These are phyloP conservation scores for Dissophora ornata DNA, from an alignment of 192 early-diverging fungal species.

Conservation along the genomic window DNA sequence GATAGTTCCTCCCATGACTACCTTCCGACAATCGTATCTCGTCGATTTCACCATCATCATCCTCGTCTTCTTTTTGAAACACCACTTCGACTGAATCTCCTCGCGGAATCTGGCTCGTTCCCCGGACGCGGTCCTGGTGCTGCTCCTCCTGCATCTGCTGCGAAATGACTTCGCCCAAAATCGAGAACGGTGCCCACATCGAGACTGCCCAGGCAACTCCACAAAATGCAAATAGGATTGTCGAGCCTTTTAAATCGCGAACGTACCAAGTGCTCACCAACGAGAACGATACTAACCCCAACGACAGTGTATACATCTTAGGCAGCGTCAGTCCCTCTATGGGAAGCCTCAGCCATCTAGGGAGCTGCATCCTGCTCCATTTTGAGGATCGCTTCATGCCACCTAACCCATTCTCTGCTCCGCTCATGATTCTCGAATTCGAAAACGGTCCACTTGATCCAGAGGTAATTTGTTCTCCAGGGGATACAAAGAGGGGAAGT, in stretches of 20 bases:
- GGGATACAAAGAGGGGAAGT: constrained; percentile 56
- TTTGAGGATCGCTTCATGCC: constrained; percentile 2
- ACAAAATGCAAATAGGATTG: constrained; percentile 73
- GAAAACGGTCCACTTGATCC: constrained; percentile 25
- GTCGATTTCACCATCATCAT: constrained; percentile 29
- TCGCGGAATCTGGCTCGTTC: neutral
- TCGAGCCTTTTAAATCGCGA: constrained; percentile 65
- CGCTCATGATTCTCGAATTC: neutral
- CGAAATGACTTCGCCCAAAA: constrained; percentile 83
- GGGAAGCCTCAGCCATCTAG: constrained; percentile 28
- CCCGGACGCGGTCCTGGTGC: constrained; percentile 8
- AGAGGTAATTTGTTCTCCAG: constrained; percentile 7
- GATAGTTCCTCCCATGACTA: constrained; percentile 14
- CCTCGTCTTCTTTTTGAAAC: constrained; percentile 20
- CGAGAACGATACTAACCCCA: constrained; percentile 73
- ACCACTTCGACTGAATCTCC: constrained; percentile 14
- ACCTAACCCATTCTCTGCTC: neutral
- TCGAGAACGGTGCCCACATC: constrained; percentile 94
- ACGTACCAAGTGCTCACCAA: constrained; percentile 77
- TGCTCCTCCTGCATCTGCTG: constrained; percentile 50
- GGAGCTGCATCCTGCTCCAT: constrained; percentile 4
- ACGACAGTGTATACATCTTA: constrained; percentile 78
- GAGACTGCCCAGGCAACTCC: constrained; percentile 90
- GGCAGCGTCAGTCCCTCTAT: constrained; percentile 53
- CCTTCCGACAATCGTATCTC: constrained; percentile 30